Base-by-base conservation (phyloP, 352 stramenopile genomes). In the Phytophthora foliorum region DNA sequence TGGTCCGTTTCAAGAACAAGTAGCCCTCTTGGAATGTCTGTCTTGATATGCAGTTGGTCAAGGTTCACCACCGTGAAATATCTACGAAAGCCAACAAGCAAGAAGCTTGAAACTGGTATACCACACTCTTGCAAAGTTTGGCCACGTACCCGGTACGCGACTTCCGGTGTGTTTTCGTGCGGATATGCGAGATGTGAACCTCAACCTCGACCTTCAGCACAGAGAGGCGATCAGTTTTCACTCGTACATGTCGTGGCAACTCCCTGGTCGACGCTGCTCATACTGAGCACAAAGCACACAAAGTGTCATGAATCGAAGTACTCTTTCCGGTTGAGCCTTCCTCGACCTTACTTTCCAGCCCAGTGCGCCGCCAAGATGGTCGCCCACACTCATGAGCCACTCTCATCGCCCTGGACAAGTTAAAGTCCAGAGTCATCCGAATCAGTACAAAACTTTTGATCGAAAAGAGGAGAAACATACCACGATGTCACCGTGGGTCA, bases 41-140 rank as follows among this genome's bases (percentile, higher is more conserved):
- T 80, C 25, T 71, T 74, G 32, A 69, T 69, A 31, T 87, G 73
- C 42, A 69, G 67, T 3, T 65, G 72, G 44, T 89, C 82, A 6
- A 91, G 57, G 57, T 91, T 91, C 50, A 83, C 65, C 38, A 87
- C 77, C 6, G 78, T 91, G 57, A 91, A 91, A 53, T 87, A 80
- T 4, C 74, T 81, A 24, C 21, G 29, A 21, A 31, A 17, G 2
- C 6, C 6, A 17, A 29, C 22, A 49, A 21, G 22, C 24, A 45
- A 32, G 5, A 24, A 22, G 17, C n/a, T 22, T 45, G 39, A 21
- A 22, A 22, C 34, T 16, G 16, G 34, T 19, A 41, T 11, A 19
- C 7, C 29, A 41, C 34, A 25, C 16, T 45, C 17, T 45, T 24
- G 39, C 2, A 2, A n/a, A n/a, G 17, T 42, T n/a, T 17, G 41